Evolutionary conservation across 208 protist genomes (phyloP), one percentile per base, ranked within the genome.

Genomic region (Porcisia hertigi): DNA sequence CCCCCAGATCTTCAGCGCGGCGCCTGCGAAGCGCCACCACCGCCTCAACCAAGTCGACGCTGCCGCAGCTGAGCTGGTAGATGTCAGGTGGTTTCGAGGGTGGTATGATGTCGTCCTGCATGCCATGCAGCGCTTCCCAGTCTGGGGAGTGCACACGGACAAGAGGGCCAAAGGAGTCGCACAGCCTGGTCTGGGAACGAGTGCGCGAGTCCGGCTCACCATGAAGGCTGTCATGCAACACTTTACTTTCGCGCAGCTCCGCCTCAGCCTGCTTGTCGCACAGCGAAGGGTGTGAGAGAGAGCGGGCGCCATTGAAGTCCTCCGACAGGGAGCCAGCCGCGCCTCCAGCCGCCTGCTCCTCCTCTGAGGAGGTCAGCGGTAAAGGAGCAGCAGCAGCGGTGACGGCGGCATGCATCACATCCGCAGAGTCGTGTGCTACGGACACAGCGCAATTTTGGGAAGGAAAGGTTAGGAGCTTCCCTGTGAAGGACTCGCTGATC

Each of bases 21-120:
- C 30, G 14, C 23, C 66, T 20, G 66, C 25, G 47, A 71, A 30
- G 25, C 25, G 23, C 23, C 25, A 58, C 9, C 16, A 71, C 8
- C 30, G 66, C 66, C 12, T 71, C 45, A 39, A 39, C 25, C 23
- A 75, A 66, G 25, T 20, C 57, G 43, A 59, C 57, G 58, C 58
- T 75, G 41, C 57, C 58, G 57, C 57, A 52, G 55, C 52, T 52
- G 57, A 34, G 2, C 54, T 54, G 34, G 57, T 66, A 75, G 71
- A 75, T 34, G 55, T 55, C 71, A 0, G 36, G 1, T 23, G 43
- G 43, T 25, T 43, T 16, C 43, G 20, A 36, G n/a, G 57, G 23
- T 65, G 52, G 5, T 47, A 3, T 23, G 16, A 3, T 36, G 16
- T 47, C 71, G 18, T 18, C 23, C 14, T 66, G 39, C 71, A 23